Conservation (phyloP, 768 basidiomycete genomes). For the Suillus brevipes region DNA sequence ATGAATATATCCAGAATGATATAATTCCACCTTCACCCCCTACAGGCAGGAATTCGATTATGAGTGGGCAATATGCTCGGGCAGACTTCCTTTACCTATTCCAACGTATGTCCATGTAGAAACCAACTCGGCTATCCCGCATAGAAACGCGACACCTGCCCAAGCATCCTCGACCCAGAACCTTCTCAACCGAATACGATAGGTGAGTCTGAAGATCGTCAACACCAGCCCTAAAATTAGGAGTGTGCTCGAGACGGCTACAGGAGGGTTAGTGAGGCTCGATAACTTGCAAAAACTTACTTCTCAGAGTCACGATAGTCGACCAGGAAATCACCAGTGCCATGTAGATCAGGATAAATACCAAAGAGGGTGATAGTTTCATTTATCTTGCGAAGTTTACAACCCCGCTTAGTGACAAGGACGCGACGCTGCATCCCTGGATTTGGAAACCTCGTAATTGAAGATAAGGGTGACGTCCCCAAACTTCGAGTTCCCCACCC, state of each 20-base stretch:
- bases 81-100: constrained; percentile 3
- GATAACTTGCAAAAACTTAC: not conserved
- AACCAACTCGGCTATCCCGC: constrained; percentile 8
- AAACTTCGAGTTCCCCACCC: not conserved
- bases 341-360: not conserved
- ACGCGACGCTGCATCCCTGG: not conserved
- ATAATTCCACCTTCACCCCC: not conserved
- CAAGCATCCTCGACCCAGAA: constrained; percentile 25
- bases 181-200: constrained; percentile 20
- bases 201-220: constrained; percentile 20
- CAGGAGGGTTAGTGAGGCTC: not conserved
- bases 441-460: not conserved
- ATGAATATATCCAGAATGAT: constrained; percentile 18
- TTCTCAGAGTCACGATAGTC: not conserved
- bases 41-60: not conserved
- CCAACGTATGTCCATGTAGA: constrained; percentile 14
- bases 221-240: constrained; percentile 10
- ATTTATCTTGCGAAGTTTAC: not conserved
- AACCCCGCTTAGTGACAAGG: not conserved
- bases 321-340: not conserved
- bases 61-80: not conserved
- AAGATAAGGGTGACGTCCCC: not conserved
- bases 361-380: not conserved
- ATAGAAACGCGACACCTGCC: constrained; percentile 19
- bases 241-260: constrained; percentile 15